Evolutionary conservation across 345 rosid genomes (phyloP).

Genomic region (Nephelium lappaceum): DNA sequence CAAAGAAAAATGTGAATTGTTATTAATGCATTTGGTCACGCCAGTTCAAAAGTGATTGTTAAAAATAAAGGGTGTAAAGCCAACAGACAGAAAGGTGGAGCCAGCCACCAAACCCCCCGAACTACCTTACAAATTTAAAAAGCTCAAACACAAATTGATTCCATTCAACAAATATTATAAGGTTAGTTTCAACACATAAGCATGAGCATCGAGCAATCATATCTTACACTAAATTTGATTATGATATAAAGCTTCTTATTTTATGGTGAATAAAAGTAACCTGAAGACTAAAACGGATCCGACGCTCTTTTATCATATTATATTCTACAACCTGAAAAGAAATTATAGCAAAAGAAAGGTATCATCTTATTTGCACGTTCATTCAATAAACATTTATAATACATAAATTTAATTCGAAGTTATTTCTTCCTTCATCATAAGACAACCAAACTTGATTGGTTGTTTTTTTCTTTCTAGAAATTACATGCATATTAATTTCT

Average conservation of each 20-base stretch:
- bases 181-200: background rate
- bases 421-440: too few relatives aligned
- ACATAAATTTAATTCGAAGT: too few relatives aligned
- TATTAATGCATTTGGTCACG: background rate
- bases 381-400: too few relatives aligned
- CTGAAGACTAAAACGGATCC: background rate
- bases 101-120: background rate
- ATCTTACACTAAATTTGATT: background rate
- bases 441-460: too few relatives aligned
- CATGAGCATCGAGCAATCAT: background rate
- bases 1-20: background rate
- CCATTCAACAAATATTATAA: too few relatives aligned
- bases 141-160: background rate
- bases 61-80: too few relatives aligned
- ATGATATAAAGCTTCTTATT: background rate
- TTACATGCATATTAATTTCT: too few relatives aligned
- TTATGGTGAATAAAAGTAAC: background rate
- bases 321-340: too few relatives aligned
- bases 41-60: constrained; percentile 5
- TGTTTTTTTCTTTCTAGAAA: too few relatives aligned
- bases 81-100: background rate
- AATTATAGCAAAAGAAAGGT: too few relatives aligned
- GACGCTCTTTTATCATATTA: background rate
- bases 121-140: background rate
- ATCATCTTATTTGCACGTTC: too few relatives aligned